Percentiles rank a stretch among this genome's conserved stretches.
Conservation (phyloP, 352 stramenopile species). For the Pythium biforme region DNA sequence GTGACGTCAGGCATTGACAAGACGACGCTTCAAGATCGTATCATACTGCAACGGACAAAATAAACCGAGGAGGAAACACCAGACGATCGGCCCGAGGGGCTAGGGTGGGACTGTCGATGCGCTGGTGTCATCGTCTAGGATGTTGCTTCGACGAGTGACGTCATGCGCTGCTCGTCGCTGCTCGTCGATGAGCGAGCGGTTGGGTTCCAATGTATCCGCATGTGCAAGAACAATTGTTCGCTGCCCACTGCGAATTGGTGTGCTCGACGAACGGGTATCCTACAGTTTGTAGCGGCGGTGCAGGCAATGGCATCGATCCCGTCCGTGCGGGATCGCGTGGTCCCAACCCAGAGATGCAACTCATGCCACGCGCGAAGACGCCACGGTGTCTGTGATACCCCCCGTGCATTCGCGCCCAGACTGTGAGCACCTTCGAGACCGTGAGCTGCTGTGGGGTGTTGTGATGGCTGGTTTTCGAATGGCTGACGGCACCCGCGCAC, state of each 20-base stretch:
- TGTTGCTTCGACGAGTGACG: slow-evolving; percentile 11
- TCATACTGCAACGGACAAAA: slow-evolving; percentile 7
- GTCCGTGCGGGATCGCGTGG: too few species aligned
- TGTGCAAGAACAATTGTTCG: not conserved
- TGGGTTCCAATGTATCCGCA: not conserved
- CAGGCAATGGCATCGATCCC: too few species aligned
- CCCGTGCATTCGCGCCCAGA: too few species aligned
- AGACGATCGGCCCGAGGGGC: not conserved
- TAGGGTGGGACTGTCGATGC: slow-evolving; percentile 19
- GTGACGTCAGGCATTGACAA: slow-evolving; percentile 16
- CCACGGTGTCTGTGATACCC: too few species aligned
- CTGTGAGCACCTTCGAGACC: too few species aligned
- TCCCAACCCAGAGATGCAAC: too few species aligned
- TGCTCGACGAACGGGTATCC: too few species aligned
- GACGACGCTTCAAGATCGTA: slow-evolving; percentile 20
- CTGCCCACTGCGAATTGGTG: not conserved
- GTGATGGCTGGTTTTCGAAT: slow-evolving; percentile 15
- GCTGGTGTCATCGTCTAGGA: slow-evolving; percentile 8
- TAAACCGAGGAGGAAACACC: slow-evolving; percentile 4
- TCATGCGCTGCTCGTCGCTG: slow-evolving; percentile 6
- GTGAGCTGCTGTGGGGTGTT: too few species aligned
- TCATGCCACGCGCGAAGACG: too few species aligned
- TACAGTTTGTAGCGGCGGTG: too few species aligned
- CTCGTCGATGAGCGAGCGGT: too few species aligned
- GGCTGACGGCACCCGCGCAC: slow-evolving; percentile 1